Base-by-base conservation (phyloP, 169 alveolate species). In the Cryptosporidium canis region DNA sequence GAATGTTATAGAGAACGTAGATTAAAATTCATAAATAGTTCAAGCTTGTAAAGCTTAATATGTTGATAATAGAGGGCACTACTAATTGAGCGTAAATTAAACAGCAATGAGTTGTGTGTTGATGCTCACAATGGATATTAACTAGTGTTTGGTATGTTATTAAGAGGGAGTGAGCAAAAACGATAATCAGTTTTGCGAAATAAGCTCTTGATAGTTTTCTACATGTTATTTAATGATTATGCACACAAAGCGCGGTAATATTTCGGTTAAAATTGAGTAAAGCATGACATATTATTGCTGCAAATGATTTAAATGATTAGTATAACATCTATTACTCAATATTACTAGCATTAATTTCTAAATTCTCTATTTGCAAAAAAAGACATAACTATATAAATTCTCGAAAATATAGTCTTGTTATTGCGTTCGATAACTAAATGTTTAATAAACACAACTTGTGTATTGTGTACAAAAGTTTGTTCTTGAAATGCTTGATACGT, bases 361-460 rank as follows among this genome's bases (percentile, higher is more conserved):
- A 67, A 47, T 67, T 67, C 83, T 67, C 83, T 67, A 67, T 67
- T 67, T 67, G 18, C 56, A n/a, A 18, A 51, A 51, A 9, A 41
- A 51, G 24, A n/a, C n/a, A n/a, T 51, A 51, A n/a, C 33, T 51
- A 8, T 51, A 18, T 51, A 51, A 51, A n/a, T n/a, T n/a, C n/a
- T n/a, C n/a, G n/a, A n/a, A n/a, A n/a, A n/a, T n/a, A n/a, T n/a
- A n/a, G n/a, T n/a, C n/a, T n/a, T n/a, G n/a, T n/a, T n/a, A n/a
- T n/a, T n/a, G n/a, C n/a, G n/a, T n/a, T n/a, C n/a, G n/a, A n/a
- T n/a, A n/a, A n/a, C n/a, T n/a, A n/a, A n/a, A n/a, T n/a, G n/a
- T n/a, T n/a, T n/a, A n/a, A n/a, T n/a, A n/a, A n/a, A n/a, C n/a
- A n/a, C n/a, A n/a, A n/a, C n/a, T n/a, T n/a, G n/a, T n/a, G n/a